Conservation (phyloP, 805 yeast species). For the Priceomyces medius region DNA sequence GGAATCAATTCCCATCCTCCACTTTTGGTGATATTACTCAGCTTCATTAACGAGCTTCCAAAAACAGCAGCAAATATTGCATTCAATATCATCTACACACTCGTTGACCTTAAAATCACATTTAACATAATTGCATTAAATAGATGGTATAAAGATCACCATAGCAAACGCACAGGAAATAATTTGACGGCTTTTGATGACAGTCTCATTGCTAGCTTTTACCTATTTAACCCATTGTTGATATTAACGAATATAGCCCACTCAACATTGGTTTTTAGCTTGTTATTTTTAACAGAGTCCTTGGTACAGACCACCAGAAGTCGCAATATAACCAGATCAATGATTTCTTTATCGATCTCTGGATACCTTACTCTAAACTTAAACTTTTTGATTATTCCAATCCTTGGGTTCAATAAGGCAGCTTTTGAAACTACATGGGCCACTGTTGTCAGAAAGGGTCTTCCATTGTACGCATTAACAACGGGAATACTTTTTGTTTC, state of each 20-base stretch:
- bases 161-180: constrained; percentile 15
- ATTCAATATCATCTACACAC: constrained; percentile 50
- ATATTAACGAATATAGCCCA: constrained; percentile 65
- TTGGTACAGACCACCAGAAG: constrained; percentile 43
- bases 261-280: constrained; percentile 63
- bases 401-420: constrained; percentile 38
- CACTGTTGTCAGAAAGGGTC: constrained; percentile 17
- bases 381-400: constrained; percentile 57
- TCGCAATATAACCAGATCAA: constrained; percentile 41
- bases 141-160: constrained; percentile 33
- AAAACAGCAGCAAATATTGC: constrained; percentile 13
- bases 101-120: constrained; percentile 60
- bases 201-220: constrained; percentile 57
- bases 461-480: constrained; percentile 14
- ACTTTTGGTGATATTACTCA: constrained; percentile 54
- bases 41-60: constrained; percentile 31
- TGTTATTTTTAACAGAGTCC: constrained; percentile 53
- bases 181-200: constrained; percentile 28
- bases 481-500: constrained; percentile 23
- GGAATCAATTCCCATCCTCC: constrained; percentile 89
- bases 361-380: constrained; percentile 66
- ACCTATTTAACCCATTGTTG: constrained; percentile 79
- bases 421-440: constrained; percentile 7
- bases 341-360: constrained; percentile 58
- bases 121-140: constrained; percentile 52